Percentiles rank a stretch among this genome's conserved stretches.
phyloP scores from a whole-genome alignment of 495 filamentous ascomycete genomes.

The Copromyces sp. region DNA sequence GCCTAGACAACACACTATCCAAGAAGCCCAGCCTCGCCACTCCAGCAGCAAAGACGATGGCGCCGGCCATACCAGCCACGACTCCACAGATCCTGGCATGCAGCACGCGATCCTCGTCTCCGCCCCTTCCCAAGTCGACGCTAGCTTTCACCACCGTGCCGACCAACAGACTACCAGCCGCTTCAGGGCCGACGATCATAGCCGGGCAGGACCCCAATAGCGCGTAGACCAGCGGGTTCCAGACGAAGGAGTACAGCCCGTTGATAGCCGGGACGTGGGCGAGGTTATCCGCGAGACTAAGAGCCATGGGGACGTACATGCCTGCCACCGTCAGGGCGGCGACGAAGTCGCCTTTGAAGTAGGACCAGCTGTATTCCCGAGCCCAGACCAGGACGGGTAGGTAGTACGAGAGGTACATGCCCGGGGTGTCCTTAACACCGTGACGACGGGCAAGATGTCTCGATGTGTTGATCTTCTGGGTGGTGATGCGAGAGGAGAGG shows the following conservation, averaged over 20 bases:
- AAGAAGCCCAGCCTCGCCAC: conserved; percentile 82
- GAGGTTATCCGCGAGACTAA: conserved; percentile 88
- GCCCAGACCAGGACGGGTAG: conserved; percentile 87
- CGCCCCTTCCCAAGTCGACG: conserved; percentile 56
- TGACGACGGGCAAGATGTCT: conserved; percentile 49
- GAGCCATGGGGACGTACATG: conserved; percentile 95
- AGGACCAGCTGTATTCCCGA: conserved; percentile 68
- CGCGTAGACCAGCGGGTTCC: conserved; percentile 83
- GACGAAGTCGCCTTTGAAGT: conserved; percentile 74
- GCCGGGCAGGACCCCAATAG: conserved; percentile 81
- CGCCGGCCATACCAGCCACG: conserved; percentile 76
- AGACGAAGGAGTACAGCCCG: conserved; percentile 89
- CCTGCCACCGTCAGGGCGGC: conserved; percentile 86
- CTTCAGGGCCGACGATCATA: conserved; percentile 94
- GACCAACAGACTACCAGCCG: conserved; percentile 81
- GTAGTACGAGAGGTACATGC: conserved; percentile 86
- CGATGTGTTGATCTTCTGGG: conserved; percentile 54
- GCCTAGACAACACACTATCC: conserved; percentile 86
- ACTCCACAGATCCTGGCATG: conserved; percentile 83
- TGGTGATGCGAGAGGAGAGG: conserved; percentile 31
- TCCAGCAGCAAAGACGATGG: conserved; percentile 76
- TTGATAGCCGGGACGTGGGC: conserved; percentile 89
- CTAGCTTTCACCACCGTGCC: conserved; percentile 76
- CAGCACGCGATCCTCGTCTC: conserved; percentile 57
- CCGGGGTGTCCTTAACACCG: conserved; percentile 45